Percentiles rank a stretch among this genome's conserved stretches.
These are phyloP conservation scores for Phytomonas sp. DNA, from an alignment of 208 protist genomes.

Conservation along the genomic window DNA sequence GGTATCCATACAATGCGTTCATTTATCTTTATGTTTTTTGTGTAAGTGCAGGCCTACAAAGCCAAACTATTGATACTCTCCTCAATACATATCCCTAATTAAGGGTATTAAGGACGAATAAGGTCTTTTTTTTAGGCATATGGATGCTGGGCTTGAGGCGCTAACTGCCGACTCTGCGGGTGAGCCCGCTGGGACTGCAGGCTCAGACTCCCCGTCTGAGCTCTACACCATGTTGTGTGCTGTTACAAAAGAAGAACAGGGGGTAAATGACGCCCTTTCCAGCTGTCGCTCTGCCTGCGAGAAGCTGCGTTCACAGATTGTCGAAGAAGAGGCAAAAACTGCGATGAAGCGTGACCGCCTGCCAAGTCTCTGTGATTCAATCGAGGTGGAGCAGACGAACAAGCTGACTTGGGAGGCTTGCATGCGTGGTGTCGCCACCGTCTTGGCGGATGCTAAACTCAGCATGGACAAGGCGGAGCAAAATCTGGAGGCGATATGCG, in stretches of 20 bases:
- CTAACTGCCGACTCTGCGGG: not conserved
- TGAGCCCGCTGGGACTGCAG: not conserved
- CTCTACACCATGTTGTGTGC: not conserved
- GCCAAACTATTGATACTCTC: not conserved
- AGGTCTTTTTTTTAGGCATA: not conserved
- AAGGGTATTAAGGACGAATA: not conserved
- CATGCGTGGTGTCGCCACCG: not conserved
- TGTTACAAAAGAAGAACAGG: not conserved
- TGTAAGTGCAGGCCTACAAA: not conserved
- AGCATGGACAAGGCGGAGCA: not conserved
- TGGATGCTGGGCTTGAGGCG: not conserved
- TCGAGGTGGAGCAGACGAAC: not conserved
- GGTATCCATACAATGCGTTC: not conserved
- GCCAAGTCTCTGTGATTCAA: not conserved
- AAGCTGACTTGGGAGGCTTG: not conserved
- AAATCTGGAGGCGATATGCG: not conserved
- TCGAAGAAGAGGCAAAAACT: not conserved
- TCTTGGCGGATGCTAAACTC: not conserved
- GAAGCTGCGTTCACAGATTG: not conserved
- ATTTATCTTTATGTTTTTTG: conserved; percentile 13
- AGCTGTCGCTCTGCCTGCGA: not conserved
- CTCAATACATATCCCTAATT: not conserved
- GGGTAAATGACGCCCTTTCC: not conserved
- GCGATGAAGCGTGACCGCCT: not conserved
- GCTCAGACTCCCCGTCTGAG: not conserved